Evolutionary conservation across 1,284 basidiomycete species (phyloP).

Genomic region (Blastosporella zonata): DNA sequence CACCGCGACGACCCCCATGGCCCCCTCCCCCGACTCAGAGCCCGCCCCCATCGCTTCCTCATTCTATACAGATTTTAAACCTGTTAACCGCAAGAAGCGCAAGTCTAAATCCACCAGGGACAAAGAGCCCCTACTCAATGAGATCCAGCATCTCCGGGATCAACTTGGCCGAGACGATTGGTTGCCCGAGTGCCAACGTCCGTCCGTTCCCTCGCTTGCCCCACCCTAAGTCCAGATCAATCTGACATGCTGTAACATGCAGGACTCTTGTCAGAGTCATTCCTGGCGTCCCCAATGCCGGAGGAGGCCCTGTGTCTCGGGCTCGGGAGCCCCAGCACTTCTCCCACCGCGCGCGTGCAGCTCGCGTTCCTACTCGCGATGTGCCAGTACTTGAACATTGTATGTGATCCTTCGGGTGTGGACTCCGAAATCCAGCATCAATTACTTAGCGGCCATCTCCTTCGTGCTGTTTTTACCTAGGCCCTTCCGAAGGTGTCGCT

Average conservation of each 20-base stretch:
- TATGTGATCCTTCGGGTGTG: conserved; percentile 37
- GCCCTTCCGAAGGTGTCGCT: conserved; percentile 44
- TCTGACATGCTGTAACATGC: conserved; percentile 6
- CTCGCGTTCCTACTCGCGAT: conserved; percentile 60
- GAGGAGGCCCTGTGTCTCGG: conserved; percentile 56
- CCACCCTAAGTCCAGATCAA: conserved; percentile 18
- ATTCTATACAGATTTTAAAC: conserved; percentile 39
- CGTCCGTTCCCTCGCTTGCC: conserved; percentile 22
- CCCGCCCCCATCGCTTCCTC: conserved; percentile 19
- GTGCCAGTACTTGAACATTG: conserved; percentile 51
- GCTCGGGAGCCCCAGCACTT: conserved; percentile 62
- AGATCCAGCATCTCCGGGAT: conserved; percentile 35
- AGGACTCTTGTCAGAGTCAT: conserved; percentile 23
- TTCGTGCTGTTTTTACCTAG: conserved; percentile 30
- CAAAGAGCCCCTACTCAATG: conserved; percentile 24
- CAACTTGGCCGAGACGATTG: conserved; percentile 40
- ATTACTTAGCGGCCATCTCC: background rate
- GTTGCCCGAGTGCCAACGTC: conserved; percentile 41
- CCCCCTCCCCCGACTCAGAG: conserved; percentile 12
- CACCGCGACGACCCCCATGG: conserved; percentile 15
- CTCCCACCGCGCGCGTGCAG: conserved; percentile 60
- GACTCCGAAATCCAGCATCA: conserved; percentile 5
- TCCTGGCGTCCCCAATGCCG: conserved; percentile 20
- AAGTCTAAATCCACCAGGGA: conserved; percentile 31
- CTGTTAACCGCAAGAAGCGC: conserved; percentile 41